Evolutionary conservation across 495 filamentous ascomycete genomes (phyloP), one percentile per base, ranked within the genome.

Genomic region (Penicillium egyptiacum): DNA sequence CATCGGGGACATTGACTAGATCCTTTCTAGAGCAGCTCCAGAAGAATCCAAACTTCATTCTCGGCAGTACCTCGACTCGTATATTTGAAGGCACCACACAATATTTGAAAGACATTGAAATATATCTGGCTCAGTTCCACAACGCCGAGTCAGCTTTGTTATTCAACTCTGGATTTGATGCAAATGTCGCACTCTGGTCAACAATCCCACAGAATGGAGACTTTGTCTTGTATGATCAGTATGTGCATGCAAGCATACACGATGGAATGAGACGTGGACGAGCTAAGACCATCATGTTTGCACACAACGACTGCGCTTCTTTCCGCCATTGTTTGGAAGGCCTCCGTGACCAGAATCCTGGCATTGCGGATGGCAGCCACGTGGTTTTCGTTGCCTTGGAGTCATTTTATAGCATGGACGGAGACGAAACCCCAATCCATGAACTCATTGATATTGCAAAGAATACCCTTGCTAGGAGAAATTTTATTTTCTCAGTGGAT

Each of bases 341-440:
- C 30, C 30, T 31, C 11, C 30, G 30, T 31, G 30, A 31, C 30
- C 30, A 26, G 22, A 45, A 22, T 45, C 20, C 43, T 16, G 2
- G 10, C 19, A 25, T 45, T 19, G 43, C 57, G 3, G 37, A 55
- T 11, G 70, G 71, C 7, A 58, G 67, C 20, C 33, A 54, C 5
- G 41, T 55, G 12, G 53, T 70, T 10, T 82, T 90, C 61, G 72
- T 90, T 44, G 80, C 82, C 2, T 73, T 89, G 0, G 88, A 90
- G 65, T 74, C 77, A 7, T 63, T 89, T 14, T 91, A 91, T 66
- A 87, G 83, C 55, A 89, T 91, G 86, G 86, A 90, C 61, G 88
- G 87, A 1, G 86, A 89, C 64, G 58, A 84, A 5, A 76, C 75
- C 5, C 85, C 83, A 1, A 62, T 90, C 4, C 51, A 59, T 19